Conservation (phyloP, 1,284 basidiomycete genomes). For the Apiotrichum sp. region DNA sequence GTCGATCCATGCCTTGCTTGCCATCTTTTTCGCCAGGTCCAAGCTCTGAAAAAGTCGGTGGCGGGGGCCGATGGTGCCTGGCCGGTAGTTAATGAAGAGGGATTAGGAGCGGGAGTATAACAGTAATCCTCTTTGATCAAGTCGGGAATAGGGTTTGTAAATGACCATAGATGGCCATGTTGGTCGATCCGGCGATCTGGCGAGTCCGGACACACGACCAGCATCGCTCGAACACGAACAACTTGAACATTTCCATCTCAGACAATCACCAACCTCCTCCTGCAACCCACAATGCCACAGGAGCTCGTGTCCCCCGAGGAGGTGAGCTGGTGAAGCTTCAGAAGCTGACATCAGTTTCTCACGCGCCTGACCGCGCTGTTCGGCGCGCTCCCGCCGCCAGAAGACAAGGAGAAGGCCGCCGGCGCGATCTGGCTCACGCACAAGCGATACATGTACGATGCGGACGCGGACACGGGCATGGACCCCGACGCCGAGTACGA, state of each 20-base stretch:
- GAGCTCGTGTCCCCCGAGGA: constrained; percentile 35
- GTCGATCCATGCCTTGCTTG: no score
- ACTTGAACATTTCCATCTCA: neutral
- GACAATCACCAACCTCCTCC: no score
- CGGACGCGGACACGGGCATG: constrained; percentile 57
- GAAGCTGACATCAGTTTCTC: constrained; percentile 40
- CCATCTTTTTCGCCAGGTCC: no score
- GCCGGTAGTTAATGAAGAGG: no score
- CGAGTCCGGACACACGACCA: neutral
- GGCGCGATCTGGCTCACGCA: constrained; percentile 78
- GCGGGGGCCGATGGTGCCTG: no score
- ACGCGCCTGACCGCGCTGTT: constrained; percentile 43
- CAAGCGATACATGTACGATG: constrained; percentile 59
- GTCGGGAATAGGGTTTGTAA: no score
- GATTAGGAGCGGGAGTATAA: no score
- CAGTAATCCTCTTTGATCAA: no score
- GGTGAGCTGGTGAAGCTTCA: constrained; percentile 17
- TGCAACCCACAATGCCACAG: constrained; percentile 30
- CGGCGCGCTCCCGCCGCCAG: constrained; percentile 54
- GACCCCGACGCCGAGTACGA: constrained; percentile 55
- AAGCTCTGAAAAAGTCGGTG: no score
- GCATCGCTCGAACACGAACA: neutral
- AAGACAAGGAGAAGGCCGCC: neutral
- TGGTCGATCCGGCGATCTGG: no score
- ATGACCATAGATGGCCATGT: no score